phyloP scores from a whole-genome alignment of 2,329 filamentous ascomycete genomes.

The Aspergillus phoenicis region DNA sequence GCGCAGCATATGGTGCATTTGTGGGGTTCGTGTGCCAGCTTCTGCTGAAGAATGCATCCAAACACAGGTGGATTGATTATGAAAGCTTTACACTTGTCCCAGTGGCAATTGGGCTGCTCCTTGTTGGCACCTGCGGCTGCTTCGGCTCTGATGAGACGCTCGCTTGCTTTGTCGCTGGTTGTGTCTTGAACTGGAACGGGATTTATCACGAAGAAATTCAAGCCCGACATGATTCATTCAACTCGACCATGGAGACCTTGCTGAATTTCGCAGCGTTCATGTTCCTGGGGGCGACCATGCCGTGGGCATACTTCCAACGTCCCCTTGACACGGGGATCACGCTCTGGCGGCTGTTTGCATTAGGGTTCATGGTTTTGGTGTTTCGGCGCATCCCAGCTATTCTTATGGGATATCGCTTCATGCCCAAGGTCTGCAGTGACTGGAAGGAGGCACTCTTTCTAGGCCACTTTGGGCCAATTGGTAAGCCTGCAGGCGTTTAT shows the following conservation, averaged over 20 bases:
- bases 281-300: slow-evolving; percentile 60
- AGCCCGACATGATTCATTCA: slow-evolving; percentile 62
- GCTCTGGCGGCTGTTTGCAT: slow-evolving; percentile 51
- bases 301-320: slow-evolving; percentile 58
- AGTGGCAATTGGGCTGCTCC: slow-evolving; percentile 57
- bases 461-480: slow-evolving; percentile 57
- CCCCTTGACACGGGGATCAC: slow-evolving; percentile 59
- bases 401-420: slow-evolving; percentile 57
- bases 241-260: slow-evolving; percentile 59
- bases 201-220: slow-evolving; percentile 60
- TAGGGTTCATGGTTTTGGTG: slow-evolving; percentile 56
- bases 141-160: slow-evolving; percentile 63
- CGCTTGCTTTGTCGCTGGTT: slow-evolving; percentile 63
- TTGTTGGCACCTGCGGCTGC: slow-evolving; percentile 60
- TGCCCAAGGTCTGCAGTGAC: slow-evolving; percentile 55
- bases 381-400: slow-evolving; percentile 62
- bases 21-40: slow-evolving; percentile 54
- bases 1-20: slow-evolving; percentile 55
- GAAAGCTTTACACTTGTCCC: slow-evolving; percentile 59
- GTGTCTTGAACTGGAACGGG: slow-evolving; percentile 64
- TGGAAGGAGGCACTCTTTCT: slow-evolving; percentile 64
- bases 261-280: slow-evolving; percentile 65
- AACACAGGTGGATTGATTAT: slow-evolving; percentile 57
- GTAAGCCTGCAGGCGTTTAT: slow-evolving; percentile 21
- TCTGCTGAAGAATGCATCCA: slow-evolving; percentile 46